These are phyloP conservation scores for Ceratobasidium theobromae DNA, from an alignment of 1,284 basidiomycete species.

Conservation along the genomic window DNA sequence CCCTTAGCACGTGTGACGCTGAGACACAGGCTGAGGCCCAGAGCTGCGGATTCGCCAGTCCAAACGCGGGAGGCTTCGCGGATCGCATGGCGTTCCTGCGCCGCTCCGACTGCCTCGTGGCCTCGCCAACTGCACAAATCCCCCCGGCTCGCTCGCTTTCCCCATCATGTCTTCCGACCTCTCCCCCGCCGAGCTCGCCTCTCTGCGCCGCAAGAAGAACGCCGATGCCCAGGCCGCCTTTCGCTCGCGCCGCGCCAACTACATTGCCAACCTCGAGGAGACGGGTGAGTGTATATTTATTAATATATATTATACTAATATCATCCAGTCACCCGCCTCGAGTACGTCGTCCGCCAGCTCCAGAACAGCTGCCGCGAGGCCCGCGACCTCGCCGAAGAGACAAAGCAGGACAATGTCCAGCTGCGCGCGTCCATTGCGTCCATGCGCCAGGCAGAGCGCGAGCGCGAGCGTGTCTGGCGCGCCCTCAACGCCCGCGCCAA, in stretches of 20 bases:
- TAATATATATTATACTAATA: constrained; percentile 37
- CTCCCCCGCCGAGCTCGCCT: constrained; percentile 35
- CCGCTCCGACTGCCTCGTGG: constrained; percentile 24
- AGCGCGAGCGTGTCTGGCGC: constrained; percentile 32
- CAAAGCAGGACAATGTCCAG: constrained; percentile 63
- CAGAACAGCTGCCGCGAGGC: constrained; percentile 75
- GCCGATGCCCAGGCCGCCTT: constrained; percentile 61
- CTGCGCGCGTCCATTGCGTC: constrained; percentile 42
- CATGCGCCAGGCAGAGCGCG: constrained; percentile 27
- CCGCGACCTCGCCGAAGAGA: constrained; percentile 56
- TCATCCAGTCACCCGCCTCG: constrained; percentile 67
- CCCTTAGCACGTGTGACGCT: constrained; percentile 37
- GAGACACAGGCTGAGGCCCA: constrained; percentile 5
- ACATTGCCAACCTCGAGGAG: constrained; percentile 83
- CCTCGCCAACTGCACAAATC: constrained; percentile 29
- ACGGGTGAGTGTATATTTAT: constrained; percentile 56
- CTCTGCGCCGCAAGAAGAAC: constrained; percentile 62
- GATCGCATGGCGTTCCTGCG: constrained; percentile 22
- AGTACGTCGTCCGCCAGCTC: constrained; percentile 74
- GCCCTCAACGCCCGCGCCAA: constrained; percentile 30
- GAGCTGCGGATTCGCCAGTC: constrained; percentile 6
- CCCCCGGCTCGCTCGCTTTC: constrained; percentile 3
- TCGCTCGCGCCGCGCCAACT: constrained; percentile 63
- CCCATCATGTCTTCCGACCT: constrained; percentile 32
- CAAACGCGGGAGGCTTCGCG: constrained; percentile 31